Percentiles rank a stretch among this genome's conserved stretches.
phyloP scores from a whole-genome alignment of 2,329 filamentous ascomycete genomes.

The Ilyonectria destructans region DNA sequence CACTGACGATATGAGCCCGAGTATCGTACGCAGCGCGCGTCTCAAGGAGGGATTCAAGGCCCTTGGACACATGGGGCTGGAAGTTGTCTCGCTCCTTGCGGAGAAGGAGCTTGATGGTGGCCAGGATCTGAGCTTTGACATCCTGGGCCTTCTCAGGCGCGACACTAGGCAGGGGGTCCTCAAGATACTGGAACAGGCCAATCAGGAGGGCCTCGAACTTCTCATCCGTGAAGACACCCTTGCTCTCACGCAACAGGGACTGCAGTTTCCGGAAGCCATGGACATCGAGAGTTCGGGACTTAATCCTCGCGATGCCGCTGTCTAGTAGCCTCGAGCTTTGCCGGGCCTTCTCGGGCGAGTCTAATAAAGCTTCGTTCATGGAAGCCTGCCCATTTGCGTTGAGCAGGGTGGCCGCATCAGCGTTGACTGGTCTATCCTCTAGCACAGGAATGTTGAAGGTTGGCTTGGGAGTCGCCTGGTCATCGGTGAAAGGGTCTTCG shows the following conservation, averaged over 20 bases:
- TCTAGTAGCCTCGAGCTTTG: conserved; percentile 77
- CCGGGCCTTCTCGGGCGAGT: conserved; percentile 65
- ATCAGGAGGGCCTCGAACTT: conserved; percentile 79
- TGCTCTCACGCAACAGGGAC: conserved; percentile 79
- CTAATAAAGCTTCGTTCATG: conserved; percentile 39
- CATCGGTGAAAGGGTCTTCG: conserved; percentile 73
- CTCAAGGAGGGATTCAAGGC: conserved; percentile 77
- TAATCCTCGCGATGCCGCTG: conserved; percentile 83
- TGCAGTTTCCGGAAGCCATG: conserved; percentile 87
- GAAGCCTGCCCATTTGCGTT: conserved; percentile 45
- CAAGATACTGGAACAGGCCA: conserved; percentile 81
- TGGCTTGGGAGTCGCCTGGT: conserved; percentile 64
- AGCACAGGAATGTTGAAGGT: conserved; percentile 67
- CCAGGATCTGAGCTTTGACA: conserved; percentile 81
- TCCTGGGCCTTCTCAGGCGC: conserved; percentile 78
- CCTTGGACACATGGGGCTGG: conserved; percentile 77
- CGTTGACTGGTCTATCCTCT: conserved; percentile 74
- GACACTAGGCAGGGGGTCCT: conserved; percentile 71
- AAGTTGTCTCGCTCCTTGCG: conserved; percentile 78
- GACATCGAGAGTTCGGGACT: conserved; percentile 81
- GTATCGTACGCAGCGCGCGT: conserved; percentile 79
- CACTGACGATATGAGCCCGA: conserved; percentile 80
- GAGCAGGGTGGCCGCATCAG: conserved; percentile 61
- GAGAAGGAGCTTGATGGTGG: conserved; percentile 81
- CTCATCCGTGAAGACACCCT: conserved; percentile 75